These are phyloP conservation scores for Ambrosia hybrid DNA, from an alignment of 140 eudicot genomes.

Conservation along the genomic window DNA sequence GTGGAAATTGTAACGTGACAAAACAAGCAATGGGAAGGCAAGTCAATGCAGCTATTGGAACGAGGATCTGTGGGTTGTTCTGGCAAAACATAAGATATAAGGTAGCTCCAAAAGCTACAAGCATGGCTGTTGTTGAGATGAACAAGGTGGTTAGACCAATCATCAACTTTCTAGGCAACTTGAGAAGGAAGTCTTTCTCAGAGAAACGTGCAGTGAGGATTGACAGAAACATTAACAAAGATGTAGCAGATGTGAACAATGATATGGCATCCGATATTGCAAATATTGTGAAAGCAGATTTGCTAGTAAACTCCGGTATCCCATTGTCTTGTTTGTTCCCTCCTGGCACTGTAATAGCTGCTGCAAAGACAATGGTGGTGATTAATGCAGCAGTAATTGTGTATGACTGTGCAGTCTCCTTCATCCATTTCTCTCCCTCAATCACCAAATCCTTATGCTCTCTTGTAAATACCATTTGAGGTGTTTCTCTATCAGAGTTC, in stretches of 20 bases:
- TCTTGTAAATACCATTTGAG: conserved; percentile 25
- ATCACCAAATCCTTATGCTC: conserved; percentile 23
- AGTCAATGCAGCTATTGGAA: conserved; percentile 14
- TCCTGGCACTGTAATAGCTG: conserved; percentile 30
- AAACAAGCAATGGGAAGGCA: conserved; percentile 18
- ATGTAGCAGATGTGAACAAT: conserved; percentile 20
- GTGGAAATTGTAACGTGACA: conserved; percentile 14
- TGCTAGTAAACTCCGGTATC: not conserved
- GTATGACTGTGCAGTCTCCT: conserved; percentile 22
- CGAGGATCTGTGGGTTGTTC: not conserved
- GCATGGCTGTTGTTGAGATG: conserved; percentile 24
- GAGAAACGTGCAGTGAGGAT: conserved; percentile 22
- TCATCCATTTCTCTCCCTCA: conserved; percentile 35
- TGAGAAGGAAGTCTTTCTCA: conserved; percentile 17
- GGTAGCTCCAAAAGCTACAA: conserved; percentile 21
- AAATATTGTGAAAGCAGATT: conserved; percentile 11
- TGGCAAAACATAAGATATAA: conserved; percentile 26
- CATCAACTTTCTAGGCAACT: conserved; percentile 22
- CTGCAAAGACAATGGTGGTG: conserved; percentile 20
- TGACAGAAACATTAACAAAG: conserved; percentile 25
- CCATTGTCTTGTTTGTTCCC: conserved; percentile 8
- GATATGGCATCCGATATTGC: conserved; percentile 31
- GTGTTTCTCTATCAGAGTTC: conserved; percentile 12
- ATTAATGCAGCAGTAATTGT: conserved; percentile 32
- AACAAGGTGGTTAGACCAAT: conserved; percentile 27